phyloP scores from a whole-genome alignment of 192 early-diverging fungal species.

The Dimargaris xerosporica region DNA sequence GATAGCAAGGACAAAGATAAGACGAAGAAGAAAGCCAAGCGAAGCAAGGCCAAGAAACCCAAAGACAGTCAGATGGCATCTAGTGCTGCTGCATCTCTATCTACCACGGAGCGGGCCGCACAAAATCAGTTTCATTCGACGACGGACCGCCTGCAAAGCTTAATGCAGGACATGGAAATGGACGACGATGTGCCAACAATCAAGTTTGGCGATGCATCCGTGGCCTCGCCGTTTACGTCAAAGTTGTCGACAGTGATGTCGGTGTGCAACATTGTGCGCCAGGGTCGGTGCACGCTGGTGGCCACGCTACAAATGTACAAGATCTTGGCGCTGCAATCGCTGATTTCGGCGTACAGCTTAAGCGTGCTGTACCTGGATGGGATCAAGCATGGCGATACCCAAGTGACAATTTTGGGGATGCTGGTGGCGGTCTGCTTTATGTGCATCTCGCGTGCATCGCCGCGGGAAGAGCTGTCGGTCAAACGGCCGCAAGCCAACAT shows the following conservation, averaged over 20 bases:
- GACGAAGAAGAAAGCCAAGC: constrained; percentile 20
- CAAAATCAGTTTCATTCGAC: neutral
- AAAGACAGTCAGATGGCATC: constrained; percentile 29
- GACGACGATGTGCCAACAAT: constrained; percentile 81
- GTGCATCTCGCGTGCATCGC: constrained; percentile 85
- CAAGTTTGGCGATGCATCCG: constrained; percentile 98
- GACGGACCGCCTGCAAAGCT: neutral
- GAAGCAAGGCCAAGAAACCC: constrained; percentile 10
- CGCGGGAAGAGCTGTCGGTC: constrained; percentile 76
- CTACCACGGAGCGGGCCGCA: neutral
- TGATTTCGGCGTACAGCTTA: constrained; percentile 94
- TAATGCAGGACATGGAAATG: constrained; percentile 42
- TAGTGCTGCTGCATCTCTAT: constrained; percentile 8
- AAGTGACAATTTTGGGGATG: constrained; percentile 91
- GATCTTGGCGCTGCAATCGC: constrained; percentile 93
- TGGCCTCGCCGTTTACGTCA: constrained; percentile 98
- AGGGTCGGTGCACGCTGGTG: constrained; percentile 95
- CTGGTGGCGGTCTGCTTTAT: constrained; percentile 99
- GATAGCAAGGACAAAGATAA: constrained; percentile 27
- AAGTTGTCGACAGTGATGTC: constrained; percentile 86
- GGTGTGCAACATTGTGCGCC: constrained; percentile 85
- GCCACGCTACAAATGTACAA: constrained; percentile 99
- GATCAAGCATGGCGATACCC: constrained; percentile 96
- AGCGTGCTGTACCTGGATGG: constrained; percentile 94
- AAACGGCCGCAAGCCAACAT: constrained; percentile 93